Percentiles rank a stretch among this genome's conserved stretches.
Conservation (phyloP, 345 rosid genomes). For the Brassica juncea region DNA sequence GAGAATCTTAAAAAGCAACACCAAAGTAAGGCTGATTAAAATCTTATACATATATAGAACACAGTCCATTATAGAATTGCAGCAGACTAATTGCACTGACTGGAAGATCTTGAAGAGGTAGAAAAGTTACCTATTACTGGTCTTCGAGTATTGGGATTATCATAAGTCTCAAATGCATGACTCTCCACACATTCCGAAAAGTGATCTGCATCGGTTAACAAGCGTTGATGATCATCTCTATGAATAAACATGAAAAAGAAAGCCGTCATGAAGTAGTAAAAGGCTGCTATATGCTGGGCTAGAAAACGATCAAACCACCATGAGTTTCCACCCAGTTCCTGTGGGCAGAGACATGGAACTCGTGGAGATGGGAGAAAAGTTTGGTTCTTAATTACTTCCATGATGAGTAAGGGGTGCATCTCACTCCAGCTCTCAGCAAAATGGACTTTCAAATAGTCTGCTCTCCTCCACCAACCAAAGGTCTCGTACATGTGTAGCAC, state of each 20-base stretch:
- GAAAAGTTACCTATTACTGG: conserved; percentile 68
- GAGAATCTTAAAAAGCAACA: neutral
- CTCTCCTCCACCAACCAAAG: conserved; percentile 99
- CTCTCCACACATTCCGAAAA: conserved; percentile 91
- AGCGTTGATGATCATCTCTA: neutral
- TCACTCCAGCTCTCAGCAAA: conserved; percentile 99
- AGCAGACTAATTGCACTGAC: conserved; percentile 13
- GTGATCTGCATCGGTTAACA: conserved; percentile 63
- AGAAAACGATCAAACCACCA: conserved; percentile 99
- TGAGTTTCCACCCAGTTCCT: conserved; percentile 95
- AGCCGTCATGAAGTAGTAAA: conserved; percentile 87
- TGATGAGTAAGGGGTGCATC: conserved; percentile 97
- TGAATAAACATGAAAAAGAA: conserved; percentile 21
- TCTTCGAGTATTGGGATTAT: conserved; percentile 86
- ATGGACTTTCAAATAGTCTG: conserved; percentile 92
- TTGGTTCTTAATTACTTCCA: conserved; percentile 66
- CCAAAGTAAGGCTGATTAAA: neutral
- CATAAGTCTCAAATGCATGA: conserved; percentile 92
- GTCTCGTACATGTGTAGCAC: conserved; percentile 97
- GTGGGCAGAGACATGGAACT: conserved; percentile 34
- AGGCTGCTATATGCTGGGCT: conserved; percentile 75
- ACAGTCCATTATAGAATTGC: neutral
- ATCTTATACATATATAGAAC: neutral
- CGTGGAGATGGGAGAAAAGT: neutral
- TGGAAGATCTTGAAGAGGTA: neutral